Evolutionary conservation across 495 filamentous ascomycete species (phyloP), one percentile per base, ranked within the genome.

Genomic region (Penicillium crystallinum): DNA sequence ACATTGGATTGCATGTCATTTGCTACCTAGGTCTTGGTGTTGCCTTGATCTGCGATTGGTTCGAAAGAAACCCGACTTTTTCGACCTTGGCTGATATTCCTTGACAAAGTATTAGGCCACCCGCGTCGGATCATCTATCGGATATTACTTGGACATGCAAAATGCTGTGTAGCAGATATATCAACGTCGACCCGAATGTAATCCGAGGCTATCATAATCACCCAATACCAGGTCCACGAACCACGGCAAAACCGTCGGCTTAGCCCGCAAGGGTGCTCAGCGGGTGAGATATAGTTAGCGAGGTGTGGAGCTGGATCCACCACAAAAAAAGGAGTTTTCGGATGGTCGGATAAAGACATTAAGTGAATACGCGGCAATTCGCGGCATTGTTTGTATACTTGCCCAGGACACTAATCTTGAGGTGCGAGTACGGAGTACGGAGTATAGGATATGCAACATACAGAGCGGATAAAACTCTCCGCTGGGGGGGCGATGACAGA

Each of bases 281-380:
- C 41, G 40, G 43, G 30, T 38, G 47, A 53, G 43, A 56, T 65
- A 61, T 63, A 58, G 51, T 61, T 61, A 58, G 60, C 57, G 59
- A 65, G 63, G 44, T 54, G 63, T 63, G 63, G 63, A 54, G 49
- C 35, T 30, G 23, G 54, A 52, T 14, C 59, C 60, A 61, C 63
- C 49, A 9, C 25, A 44, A 15, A 42, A 37, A 57, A 55, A 55
- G 56, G 48, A 51, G 45, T 40, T 36, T 29, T 58, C 62, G 62
- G 62, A 57, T 58, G 46, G 50, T 60, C 62, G 62, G 62, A 56
- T 60, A 50, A 15, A 44, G 17, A 9, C 29, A 7, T 30, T 37
- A 4, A 17, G 31, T 19, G 44, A 36, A 36, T 23, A 47, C 21
- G 46, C 42, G 53, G 42, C 45, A 36, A 22, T 29, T 18, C 52